Conservation (phyloP, 2,329 filamentous ascomycete genomes). For the Phyllosticta ampelicida region DNA sequence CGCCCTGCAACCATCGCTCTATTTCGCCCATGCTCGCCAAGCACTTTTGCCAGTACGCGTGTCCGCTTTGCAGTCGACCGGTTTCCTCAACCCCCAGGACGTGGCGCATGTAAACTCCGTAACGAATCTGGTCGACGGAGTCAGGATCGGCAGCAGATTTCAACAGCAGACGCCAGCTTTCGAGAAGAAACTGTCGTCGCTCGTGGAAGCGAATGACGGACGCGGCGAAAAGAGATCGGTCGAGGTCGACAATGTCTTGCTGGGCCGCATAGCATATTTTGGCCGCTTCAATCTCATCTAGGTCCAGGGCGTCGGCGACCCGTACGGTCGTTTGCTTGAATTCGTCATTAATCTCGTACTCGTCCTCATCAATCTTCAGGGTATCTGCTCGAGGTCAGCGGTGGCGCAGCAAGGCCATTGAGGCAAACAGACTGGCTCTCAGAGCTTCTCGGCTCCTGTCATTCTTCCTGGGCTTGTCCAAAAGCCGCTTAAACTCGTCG, state of each 20-base stretch:
- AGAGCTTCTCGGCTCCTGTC: conserved; percentile 64
- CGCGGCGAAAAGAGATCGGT: conserved; percentile 63
- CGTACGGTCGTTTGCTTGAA: conserved; percentile 76
- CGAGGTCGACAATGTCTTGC: conserved; percentile 55
- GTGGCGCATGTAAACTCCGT: conserved; percentile 30
- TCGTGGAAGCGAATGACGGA: conserved; percentile 83
- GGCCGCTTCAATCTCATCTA: conserved; percentile 82
- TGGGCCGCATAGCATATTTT: conserved; percentile 64
- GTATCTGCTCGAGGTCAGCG: conserved; percentile 47
- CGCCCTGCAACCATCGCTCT: conserved; percentile 62
- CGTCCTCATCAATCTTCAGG: conserved; percentile 57
- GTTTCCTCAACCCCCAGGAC: conserved; percentile 43
- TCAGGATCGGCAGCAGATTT: conserved; percentile 45
- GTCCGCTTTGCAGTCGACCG: conserved; percentile 41
- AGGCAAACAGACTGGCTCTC: conserved; percentile 46
- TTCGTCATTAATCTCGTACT: conserved; percentile 73
- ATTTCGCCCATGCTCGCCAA: conserved; percentile 66
- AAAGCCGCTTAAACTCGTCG: conserved; percentile 55
- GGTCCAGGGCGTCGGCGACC: conserved; percentile 75
- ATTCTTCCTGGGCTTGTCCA: conserved; percentile 66
- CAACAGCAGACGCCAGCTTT: conserved; percentile 71
- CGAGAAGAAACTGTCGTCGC: conserved; percentile 69
- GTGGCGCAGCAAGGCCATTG: background rate
- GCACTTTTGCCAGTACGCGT: conserved; percentile 62
- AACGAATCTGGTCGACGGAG: conserved; percentile 16